Conservation (phyloP, 306 rosid genomes). For the Mucuna pruriens region DNA sequence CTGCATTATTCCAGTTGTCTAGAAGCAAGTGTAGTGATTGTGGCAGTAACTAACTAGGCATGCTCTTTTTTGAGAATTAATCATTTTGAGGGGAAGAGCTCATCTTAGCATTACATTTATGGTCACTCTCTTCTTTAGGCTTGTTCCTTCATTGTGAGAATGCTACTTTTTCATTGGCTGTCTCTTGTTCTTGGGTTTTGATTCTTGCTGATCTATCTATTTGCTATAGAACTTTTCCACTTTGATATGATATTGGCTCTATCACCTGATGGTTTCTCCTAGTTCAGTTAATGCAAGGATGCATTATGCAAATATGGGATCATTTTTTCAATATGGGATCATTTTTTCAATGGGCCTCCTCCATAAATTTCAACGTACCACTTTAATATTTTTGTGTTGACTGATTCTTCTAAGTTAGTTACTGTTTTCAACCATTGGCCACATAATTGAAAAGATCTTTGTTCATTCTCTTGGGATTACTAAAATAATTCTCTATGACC, state of each 20-base stretch:
- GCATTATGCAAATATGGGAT: slow-evolving; percentile 14
- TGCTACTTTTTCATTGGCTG: slow-evolving; percentile 42
- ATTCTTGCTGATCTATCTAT: slow-evolving; percentile 33
- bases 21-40: slow-evolving; percentile 25
- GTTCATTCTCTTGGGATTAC: slow-evolving; percentile 23
- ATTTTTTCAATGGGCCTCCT: too few relatives aligned
- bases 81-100: slow-evolving; percentile 37
- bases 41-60: slow-evolving; percentile 37
- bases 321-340: slow-evolving; percentile 25
- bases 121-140: too few relatives aligned
- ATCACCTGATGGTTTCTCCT: slow-evolving; percentile 24
- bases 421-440: slow-evolving; percentile 39
- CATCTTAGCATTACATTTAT: slow-evolving; percentile 32
- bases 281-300: slow-evolving; percentile 40
- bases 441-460: slow-evolving; percentile 35
- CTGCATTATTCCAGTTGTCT: slow-evolving; percentile 38
- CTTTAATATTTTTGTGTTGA: slow-evolving; percentile 33
- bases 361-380: slow-evolving; percentile 27
- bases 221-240: slow-evolving; percentile 36
- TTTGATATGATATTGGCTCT: slow-evolving; percentile 27
- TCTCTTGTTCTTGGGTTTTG: slow-evolving; percentile 37
- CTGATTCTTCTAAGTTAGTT: slow-evolving; percentile 37
- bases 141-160: slow-evolving; percentile 38
- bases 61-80: slow-evolving; percentile 29
- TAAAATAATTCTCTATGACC: slow-evolving; percentile 9